Percentiles rank a stretch among this genome's conserved stretches.
These are phyloP conservation scores for Gaertneriomyces sp. DNA, from an alignment of 192 early-diverging fungal genomes.

Conservation along the genomic window DNA sequence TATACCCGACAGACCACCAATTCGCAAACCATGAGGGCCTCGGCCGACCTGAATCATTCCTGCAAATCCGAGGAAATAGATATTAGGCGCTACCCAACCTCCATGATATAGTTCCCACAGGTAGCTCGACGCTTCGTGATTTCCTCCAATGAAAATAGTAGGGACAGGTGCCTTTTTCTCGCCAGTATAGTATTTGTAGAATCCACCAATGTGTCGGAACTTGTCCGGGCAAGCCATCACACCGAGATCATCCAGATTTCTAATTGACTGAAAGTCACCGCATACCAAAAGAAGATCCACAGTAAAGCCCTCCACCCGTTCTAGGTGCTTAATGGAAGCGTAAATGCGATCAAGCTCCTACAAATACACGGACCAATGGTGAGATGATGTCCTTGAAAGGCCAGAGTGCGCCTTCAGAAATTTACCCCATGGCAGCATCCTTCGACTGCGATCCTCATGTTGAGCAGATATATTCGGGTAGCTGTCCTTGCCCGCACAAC, in stretches of 20 bases:
- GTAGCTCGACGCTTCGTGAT: slow-evolving; percentile 95
- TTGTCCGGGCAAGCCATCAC: slow-evolving; percentile 82
- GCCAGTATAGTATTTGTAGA: slow-evolving; percentile 93
- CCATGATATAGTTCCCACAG: slow-evolving; percentile 93
- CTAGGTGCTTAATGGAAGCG: slow-evolving; percentile 56
- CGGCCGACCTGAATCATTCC: slow-evolving; percentile 79
- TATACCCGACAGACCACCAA: slow-evolving; percentile 92
- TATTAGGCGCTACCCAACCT: slow-evolving; percentile 91
- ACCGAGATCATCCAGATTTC: slow-evolving; percentile 79
- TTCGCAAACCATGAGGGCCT: slow-evolving; percentile 62
- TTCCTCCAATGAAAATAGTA: slow-evolving; percentile 96
- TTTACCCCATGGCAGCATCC: slow-evolving; percentile 88
- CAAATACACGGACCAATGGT: too few species aligned
- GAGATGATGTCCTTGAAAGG: too few species aligned
- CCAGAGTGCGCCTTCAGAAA: too few species aligned
- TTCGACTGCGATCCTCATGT: slow-evolving; percentile 75
- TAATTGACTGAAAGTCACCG: slow-evolving; percentile 94
- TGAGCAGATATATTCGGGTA: background rate
- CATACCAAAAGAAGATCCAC: slow-evolving; percentile 93
- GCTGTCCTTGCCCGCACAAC: too few species aligned
- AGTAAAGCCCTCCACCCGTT: slow-evolving; percentile 57
- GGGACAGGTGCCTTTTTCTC: slow-evolving; percentile 72
- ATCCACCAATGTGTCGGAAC: slow-evolving; percentile 77
- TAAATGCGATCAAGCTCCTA: slow-evolving; percentile 85
- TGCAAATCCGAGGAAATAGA: slow-evolving; percentile 86